Base-by-base conservation (phyloP, 441 rosid genomes). In the Iberis amara region DNA sequence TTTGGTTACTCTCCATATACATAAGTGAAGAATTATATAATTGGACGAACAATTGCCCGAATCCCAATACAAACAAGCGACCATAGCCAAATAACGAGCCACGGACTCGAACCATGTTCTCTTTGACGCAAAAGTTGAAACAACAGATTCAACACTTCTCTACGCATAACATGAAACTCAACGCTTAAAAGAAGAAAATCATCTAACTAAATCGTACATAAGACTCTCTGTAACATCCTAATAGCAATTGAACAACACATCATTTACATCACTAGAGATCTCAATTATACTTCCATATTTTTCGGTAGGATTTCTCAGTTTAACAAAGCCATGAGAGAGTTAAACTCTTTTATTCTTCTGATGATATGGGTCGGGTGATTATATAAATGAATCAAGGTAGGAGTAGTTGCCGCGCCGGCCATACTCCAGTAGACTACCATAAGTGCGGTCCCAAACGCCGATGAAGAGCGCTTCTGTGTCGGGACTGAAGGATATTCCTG, bases 361-460 rank as follows among this genome's bases (percentile, higher is more conserved):
- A 35, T 11, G n/a, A n/a, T n/a, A n/a, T n/a, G 27, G 31, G 11
- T 59, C 26, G 3, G 48, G 42, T 37, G 59, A 5, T 59, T 48
- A 82, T 8, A 79, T 52, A 41, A 57, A 55, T 55, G 82, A 72
- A 65, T 82, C 76, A 7, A 77, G 80, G 73, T 79, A 82, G 0
- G 73, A 66, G 73, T 73, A 82, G 68, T 79, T 73, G 51, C 70
- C 71, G 50, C 68, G 42, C 36, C 89, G 68, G 3, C 71, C 53
- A 24, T 77, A 82, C 70, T 82, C 86, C 4, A 82, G 76, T 11
- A 82, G 86, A 73, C 89, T 77, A 43, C 86, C 82, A 6, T 82
- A 82, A 13, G 81, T 77, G n/a, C 83, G 79, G 58, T 82, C 86
- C 86, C 85, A 82, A 47, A 82, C 82, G 2, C 89, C 89, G n/a